phyloP scores from a whole-genome alignment of 202 grass and related monocot genomes.

The Schoenoplectus tabernaemontani region DNA sequence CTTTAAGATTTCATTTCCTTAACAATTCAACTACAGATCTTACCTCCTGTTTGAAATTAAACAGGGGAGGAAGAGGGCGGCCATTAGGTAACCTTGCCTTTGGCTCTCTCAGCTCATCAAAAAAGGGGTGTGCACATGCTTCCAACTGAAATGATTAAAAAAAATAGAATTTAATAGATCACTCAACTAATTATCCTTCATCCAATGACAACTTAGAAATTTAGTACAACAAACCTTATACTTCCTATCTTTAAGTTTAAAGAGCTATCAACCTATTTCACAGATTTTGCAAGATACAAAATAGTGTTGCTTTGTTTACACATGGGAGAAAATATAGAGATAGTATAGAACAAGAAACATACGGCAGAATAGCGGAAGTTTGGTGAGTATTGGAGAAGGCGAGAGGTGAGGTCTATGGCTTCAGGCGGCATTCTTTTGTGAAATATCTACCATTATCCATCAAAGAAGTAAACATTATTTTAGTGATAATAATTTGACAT shows the following conservation, averaged over 20 bases:
- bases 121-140: slow-evolving; percentile 67
- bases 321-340: slow-evolving; percentile 14
- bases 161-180: slow-evolving; percentile 25
- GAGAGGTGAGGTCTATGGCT: slow-evolving; percentile 73
- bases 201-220: not conserved
- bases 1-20: not conserved
- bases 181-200: not conserved
- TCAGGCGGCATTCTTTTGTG: slow-evolving; percentile 86
- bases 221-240: not conserved
- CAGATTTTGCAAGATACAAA: slow-evolving; percentile 16
- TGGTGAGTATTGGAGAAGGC: slow-evolving; percentile 75
- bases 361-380: slow-evolving; percentile 76
- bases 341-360: slow-evolving; percentile 31
- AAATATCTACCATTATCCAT: slow-evolving; percentile 46
- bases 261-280: not conserved
- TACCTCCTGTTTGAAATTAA: slow-evolving; percentile 86
- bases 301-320: slow-evolving; percentile 4
- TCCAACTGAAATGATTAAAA: slow-evolving; percentile 43
- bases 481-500: not conserved
- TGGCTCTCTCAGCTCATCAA: slow-evolving; percentile 74
- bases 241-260: not conserved
- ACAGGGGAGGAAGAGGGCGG: slow-evolving; percentile 60
- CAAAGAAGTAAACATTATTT: not conserved
- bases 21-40: not conserved
- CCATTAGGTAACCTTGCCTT: slow-evolving; percentile 64